Base-by-base conservation (phyloP, 805 yeast species). In the Grigorovia jiainica region DNA sequence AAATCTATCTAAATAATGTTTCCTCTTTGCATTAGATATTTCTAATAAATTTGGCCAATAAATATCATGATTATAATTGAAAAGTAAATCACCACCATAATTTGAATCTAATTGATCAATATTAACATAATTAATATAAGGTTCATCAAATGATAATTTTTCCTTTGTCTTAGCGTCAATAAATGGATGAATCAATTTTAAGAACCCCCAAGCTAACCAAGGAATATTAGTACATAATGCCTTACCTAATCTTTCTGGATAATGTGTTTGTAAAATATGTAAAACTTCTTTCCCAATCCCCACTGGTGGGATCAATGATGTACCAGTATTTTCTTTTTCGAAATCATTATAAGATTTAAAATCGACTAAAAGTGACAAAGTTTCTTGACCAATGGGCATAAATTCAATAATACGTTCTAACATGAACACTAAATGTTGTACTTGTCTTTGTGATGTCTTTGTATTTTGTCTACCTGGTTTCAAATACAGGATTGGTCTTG, bases 401-500 rank as follows among this genome's bases (percentile, higher is more conserved):
- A 76, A 85, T 61, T 87, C 94, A 43, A 90, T 89, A 34, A 84
- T 95, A 45, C 89, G 73, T 63, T 92, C 99, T 41, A 92, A 71
- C 87, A 82, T 82, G 66, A 72, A 90, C 6, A 92, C 97, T 59
- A 92, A 69, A 60, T 87, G 96, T 63, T 92, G 95, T n/a, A 92
- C 96, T 59, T 92, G 99, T 52, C 90, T 75, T 47, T 78, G 82
- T 1, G 92, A 77, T 3, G 92, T 78, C 56, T 86, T 85, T 13
- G 99, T 92, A 66, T 92, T 92, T 64, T 92, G 98, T 58, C 95
- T 76, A 11, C 97, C 97, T 0, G 95, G 95, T 61, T 85, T 83
- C 59, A 92, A 71, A 61, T 90, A 90, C 29, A 92, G 66, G 55
- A 97, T 90, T 4, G 98, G 97, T 58, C 99, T 76, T 19, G 82